Base-by-base conservation (phyloP, 352 stramenopile genomes). In the Globisporangium spinosum region DNA sequence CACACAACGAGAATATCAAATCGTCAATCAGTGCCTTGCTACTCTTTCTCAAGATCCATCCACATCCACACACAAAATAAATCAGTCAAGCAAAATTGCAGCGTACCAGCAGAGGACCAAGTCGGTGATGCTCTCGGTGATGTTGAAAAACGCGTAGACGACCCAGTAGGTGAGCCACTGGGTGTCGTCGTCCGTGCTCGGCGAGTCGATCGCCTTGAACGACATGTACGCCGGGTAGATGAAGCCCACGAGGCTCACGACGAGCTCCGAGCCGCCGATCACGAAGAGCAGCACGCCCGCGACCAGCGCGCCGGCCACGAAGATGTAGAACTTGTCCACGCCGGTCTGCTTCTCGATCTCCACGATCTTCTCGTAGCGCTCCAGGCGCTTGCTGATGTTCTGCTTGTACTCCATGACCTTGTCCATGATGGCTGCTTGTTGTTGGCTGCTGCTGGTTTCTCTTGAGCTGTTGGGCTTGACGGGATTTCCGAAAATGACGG, bases 141-240 rank as follows among this genome's bases (percentile, higher is more conserved):
- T 89, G 69, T 93, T 98, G 75, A 99, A 99, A 74, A 98, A 97
- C 32, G 94, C 83, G 80, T 98, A 99, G 34, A 99, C 90, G 68
- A 99, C 90, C 89, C 89, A 97, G 78, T 97, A 97, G 17, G 87
- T 94, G 53, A 97, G 79, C 89, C 89, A 97, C 79, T 94, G 85
- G 43, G 87, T 96, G 78, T 96, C 87, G 49, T 96, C 89, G 9
- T 79, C 73, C 49, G 84, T 83, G 64, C 66, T 73, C 20, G 81
- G 73, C 62, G 85, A 91, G 75, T 85, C 92, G 17, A 96, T 85
- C 53, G 89, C 89, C 81, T 95, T 95, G 78, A 97, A 96, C 45
- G 85, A 94, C 79, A 84, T 80, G 77, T 96, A 97, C 56, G 87
- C 87, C 45, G 89, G 89, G 77, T 95, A 97, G 69, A 95, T 82